Base-by-base conservation (phyloP, 1,139 yeast genomes). In the Blastobotrys apis region DNA sequence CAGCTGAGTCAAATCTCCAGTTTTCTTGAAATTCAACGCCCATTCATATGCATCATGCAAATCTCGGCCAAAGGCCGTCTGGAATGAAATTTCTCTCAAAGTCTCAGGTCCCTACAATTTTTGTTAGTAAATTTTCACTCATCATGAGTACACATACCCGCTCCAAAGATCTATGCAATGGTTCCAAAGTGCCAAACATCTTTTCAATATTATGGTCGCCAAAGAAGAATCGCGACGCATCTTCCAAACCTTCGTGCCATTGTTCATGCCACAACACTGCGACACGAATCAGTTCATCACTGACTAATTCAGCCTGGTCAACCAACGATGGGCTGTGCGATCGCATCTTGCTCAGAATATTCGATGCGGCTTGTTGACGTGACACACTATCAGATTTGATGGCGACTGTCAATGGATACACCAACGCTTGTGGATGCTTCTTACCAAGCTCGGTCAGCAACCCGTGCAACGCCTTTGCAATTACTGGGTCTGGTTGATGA, bases 171-270 rank as follows among this genome's bases (percentile, higher is more conserved):
- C 78, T 78, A 63, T 92, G 97, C 47, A 94, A 68, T 1, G 97
- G 97, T 53, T 87, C 95, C 43, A 94, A 67, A 1, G 90, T 90
- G 23, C 85, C 82, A 65, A 84, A 84, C 97, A 92, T 94, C 62
- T 87, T 88, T 47, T 88, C 96, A 8, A 94, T 84, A 59, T 92
- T 87, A 57, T 87, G 94, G 51, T 94, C 98, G 30, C 95, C 96
- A 65, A 88, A 92, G 69, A 84, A 94, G 45, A 85, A 75, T 49
- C 97, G 74, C 3, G 96, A 88, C 0, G 98, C 98, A 68, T 92
- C 97, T 62, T 94, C 99, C 33, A 94, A 71, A 1, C 95, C 97
- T 66, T 90, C 98, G 57, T 90, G 90, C 98, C 99, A 94, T 62
- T 84, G 84, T 60, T 94, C 99, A 57, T 88, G 95, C 97, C 98